Conservation (phyloP, 108 stramenopile genomes). For the Stephanodiscus triporus region DNA sequence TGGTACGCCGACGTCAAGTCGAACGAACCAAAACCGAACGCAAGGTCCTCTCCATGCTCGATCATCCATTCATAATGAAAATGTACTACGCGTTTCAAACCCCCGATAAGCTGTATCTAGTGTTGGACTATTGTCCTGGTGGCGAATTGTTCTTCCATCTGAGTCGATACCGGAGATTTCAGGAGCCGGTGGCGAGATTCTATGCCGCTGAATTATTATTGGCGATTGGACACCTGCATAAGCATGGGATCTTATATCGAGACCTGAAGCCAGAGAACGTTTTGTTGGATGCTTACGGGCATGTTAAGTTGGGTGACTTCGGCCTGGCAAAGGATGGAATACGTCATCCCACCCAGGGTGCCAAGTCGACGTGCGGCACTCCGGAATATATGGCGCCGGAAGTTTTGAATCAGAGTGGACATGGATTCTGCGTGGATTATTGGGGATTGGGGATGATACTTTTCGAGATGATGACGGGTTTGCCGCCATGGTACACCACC, state of each 20-base stretch:
- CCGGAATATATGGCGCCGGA: conserved; percentile 99
- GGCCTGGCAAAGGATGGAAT: conserved; percentile 88
- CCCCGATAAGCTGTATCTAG: conserved; percentile 89
- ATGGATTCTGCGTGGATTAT: conserved; percentile 92
- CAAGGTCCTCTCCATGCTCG: conserved; percentile 85
- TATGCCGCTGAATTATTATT: conserved; percentile 92
- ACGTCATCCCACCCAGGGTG: conserved; percentile 84
- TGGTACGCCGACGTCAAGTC: conserved; percentile 93
- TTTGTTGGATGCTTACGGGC: conserved; percentile 87
- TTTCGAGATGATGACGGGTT: conserved; percentile 98
- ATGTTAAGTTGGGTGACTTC: conserved; percentile 93
- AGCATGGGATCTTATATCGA: conserved; percentile 86
- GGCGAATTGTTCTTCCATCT: conserved; percentile 98
- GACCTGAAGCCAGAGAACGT: conserved; percentile 94
- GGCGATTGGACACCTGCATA: conserved; percentile 90
- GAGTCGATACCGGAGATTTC: conserved; percentile 90
- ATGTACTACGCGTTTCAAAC: conserved; percentile 92
- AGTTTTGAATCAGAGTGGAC: conserved; percentile 77
- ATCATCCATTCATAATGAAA: conserved; percentile 92
- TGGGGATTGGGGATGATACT: conserved; percentile 96
- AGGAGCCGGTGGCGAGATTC: conserved; percentile 91
- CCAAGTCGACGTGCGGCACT: conserved; percentile 95
- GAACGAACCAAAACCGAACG: conserved; percentile 98
- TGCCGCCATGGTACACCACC: conserved; percentile 98
- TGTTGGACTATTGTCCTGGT: conserved; percentile 97